Conservation (phyloP, 2,329 filamentous ascomycete species). For the Penicillium corylophilum region DNA sequence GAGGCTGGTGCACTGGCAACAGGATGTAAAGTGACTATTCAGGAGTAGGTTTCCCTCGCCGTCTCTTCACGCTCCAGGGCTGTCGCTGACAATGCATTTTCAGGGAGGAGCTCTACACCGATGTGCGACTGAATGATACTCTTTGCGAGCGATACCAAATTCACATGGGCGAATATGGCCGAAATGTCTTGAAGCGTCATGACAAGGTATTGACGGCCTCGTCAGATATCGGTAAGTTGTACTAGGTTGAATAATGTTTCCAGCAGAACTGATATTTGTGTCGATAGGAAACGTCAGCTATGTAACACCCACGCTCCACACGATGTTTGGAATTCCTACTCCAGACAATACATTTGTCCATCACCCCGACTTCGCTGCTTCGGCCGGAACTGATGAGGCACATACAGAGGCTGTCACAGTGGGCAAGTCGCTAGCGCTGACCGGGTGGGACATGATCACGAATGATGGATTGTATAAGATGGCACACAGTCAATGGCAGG, state of each 20-base stretch:
- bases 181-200: conserved; percentile 38
- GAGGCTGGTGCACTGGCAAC: conserved; percentile 38
- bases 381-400: conserved; percentile 44
- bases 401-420: conserved; percentile 46
- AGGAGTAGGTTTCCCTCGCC: conserved; percentile 25
- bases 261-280: not conserved
- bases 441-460: conserved; percentile 35
- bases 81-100: not conserved
- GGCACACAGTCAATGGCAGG: conserved; percentile 27
- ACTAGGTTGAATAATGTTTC: conserved; percentile 1
- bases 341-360: conserved; percentile 36
- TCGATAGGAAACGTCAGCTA: conserved; percentile 51
- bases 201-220: conserved; percentile 44
- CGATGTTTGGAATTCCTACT: conserved; percentile 48
- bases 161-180: conserved; percentile 45
- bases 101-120: conserved; percentile 40
- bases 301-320: conserved; percentile 49
- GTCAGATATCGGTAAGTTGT: conserved; percentile 46
- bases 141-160: conserved; percentile 47
- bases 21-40: conserved; percentile 33
- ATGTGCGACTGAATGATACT: conserved; percentile 48
- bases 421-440: conserved; percentile 48
- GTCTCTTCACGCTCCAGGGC: not conserved
- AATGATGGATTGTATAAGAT: conserved; percentile 24
- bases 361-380: conserved; percentile 46